Percentiles rank a stretch among this genome's conserved stretches.
Conservation (phyloP, 1,139 yeast species). For the Hyphopichia khmerensis region DNA sequence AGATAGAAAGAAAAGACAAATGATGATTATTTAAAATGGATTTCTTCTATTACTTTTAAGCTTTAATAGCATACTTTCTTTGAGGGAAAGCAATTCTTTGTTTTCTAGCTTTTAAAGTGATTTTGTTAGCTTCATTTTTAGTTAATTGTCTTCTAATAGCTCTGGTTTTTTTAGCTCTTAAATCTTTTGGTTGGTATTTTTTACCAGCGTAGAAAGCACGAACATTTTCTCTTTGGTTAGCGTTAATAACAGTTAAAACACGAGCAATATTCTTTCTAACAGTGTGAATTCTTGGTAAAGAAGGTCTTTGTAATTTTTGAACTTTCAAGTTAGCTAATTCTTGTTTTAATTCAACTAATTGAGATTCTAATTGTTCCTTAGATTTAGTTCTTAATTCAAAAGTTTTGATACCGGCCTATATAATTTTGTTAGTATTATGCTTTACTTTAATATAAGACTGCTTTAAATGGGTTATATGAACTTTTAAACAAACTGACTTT, state of each 20-base stretch:
- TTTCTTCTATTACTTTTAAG: slow-evolving; percentile 58
- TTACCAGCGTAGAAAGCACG: slow-evolving; percentile 95
- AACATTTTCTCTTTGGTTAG: slow-evolving; percentile 93
- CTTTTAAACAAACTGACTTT: too few species aligned
- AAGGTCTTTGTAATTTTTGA: slow-evolving; percentile 90
- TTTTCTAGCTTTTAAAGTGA: slow-evolving; percentile 90
- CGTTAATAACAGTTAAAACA: slow-evolving; percentile 95
- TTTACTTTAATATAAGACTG: too few species aligned
- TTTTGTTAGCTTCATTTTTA: slow-evolving; percentile 75
- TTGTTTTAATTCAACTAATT: slow-evolving; percentile 94
- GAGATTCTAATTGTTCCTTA: slow-evolving; percentile 93
- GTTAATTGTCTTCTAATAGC: slow-evolving; percentile 98
- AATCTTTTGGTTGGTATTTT: slow-evolving; percentile 97
- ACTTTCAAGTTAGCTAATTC: slow-evolving; percentile 96
- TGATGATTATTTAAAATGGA: not conserved
- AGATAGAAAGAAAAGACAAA: not conserved
- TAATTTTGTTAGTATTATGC: slow-evolving; percentile 20
- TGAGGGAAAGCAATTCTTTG: slow-evolving; percentile 94
- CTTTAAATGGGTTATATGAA: too few species aligned
- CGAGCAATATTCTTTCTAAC: slow-evolving; percentile 99
- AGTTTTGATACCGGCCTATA: slow-evolving; percentile 87
- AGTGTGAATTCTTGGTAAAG: slow-evolving; percentile 91
- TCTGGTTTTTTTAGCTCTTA: slow-evolving; percentile 99
- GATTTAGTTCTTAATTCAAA: slow-evolving; percentile 97
- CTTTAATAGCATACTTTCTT: slow-evolving; percentile 98